These are phyloP conservation scores for Phytophthora pseudosyringae DNA, from an alignment of 352 stramenopile species.

Conservation along the genomic window DNA sequence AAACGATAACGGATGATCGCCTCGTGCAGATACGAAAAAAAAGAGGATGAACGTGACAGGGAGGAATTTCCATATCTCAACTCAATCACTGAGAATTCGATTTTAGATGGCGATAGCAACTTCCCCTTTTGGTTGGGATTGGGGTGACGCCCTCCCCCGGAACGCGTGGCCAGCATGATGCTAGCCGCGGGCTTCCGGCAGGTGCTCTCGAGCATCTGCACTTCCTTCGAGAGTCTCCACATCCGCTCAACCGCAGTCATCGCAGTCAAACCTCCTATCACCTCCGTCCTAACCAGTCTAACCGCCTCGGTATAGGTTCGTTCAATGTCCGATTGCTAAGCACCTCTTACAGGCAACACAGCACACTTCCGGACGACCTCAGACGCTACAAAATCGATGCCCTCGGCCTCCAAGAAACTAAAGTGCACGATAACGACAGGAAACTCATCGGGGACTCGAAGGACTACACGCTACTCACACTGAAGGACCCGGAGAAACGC, in stretches of 20 bases:
- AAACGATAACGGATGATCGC: too few species aligned
- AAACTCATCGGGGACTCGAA: not conserved
- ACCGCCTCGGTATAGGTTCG: not conserved
- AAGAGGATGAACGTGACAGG: too few species aligned
- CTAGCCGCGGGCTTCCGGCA: constrained; percentile 1
- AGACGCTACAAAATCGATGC: not conserved
- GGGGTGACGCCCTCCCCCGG: constrained; percentile 1
- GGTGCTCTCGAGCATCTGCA: not conserved
- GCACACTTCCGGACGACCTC: not conserved
- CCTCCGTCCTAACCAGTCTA: not conserved
- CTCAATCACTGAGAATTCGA: too few species aligned
- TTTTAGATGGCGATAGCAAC: too few species aligned
- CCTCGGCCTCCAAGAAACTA: constrained; percentile 5
- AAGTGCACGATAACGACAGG: not conserved
- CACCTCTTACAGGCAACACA: not conserved
- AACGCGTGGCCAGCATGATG: not conserved
- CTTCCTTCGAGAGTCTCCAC: not conserved
- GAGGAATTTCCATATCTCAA: too few species aligned
- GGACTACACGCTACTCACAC: constrained; percentile 1
- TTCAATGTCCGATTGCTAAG: not conserved
- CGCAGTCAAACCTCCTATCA: not conserved
- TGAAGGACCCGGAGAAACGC: not conserved
- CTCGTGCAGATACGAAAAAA: too few species aligned
- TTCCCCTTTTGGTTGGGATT: constrained; percentile 3
- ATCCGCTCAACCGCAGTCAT: not conserved